Conservation (phyloP, 257 asterid species). For the Eustoma russellianum region DNA sequence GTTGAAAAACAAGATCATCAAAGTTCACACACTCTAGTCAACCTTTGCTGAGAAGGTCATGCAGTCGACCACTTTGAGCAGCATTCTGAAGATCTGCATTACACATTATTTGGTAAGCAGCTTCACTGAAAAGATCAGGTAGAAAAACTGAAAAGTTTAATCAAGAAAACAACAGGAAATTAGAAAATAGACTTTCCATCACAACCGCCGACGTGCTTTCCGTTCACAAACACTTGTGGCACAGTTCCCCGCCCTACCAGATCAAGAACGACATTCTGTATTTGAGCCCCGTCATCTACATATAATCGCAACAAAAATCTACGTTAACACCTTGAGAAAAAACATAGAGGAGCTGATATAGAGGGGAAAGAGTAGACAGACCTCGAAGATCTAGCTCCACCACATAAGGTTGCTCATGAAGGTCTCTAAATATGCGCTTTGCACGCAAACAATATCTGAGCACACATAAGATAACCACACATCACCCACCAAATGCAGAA, state of each 20-base stretch:
- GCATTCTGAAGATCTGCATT: constrained; percentile 34
- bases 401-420: constrained; percentile 67
- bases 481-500: constrained; percentile 5
- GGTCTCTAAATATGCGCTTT: constrained; percentile 58
- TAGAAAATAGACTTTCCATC: constrained; percentile 46
- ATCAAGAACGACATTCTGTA: constrained; percentile 53
- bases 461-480: constrained; percentile 6
- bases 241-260: constrained; percentile 81
- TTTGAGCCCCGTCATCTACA: constrained; percentile 74
- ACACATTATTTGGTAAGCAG: not conserved
- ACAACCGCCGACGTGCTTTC: constrained; percentile 93
- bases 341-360: not conserved
- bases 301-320: constrained; percentile 7
- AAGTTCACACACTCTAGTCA: constrained; percentile 6
- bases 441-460: constrained; percentile 65
- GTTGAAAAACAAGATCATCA: not conserved
- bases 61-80: constrained; percentile 25
- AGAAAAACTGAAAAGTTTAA: not conserved
- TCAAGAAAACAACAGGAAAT: not conserved
- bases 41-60: constrained; percentile 26
- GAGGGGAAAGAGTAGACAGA: constrained; percentile 7
- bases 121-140: not conserved
- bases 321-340: constrained; percentile 1
- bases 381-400: constrained; percentile 99
- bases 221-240: constrained; percentile 92